Conservation (phyloP, 2,329 filamentous ascomycete species). For the Pseudocercospora macadamiae region DNA sequence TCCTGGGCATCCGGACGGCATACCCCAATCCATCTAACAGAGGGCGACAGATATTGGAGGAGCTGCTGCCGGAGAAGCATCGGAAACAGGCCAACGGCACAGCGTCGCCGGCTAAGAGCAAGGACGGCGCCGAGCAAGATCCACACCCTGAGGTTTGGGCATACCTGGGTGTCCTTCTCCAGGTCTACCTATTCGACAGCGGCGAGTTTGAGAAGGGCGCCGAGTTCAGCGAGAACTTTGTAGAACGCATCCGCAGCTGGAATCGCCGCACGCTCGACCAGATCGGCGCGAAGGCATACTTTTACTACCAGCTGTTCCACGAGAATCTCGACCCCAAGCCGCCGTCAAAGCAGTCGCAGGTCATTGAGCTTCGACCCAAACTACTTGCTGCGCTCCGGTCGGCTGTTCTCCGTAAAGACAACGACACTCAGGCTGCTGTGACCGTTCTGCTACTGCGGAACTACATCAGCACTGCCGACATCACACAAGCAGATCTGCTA, state of each 20-base stretch:
- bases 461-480: constrained; percentile 94
- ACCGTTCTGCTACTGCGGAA: constrained; percentile 94
- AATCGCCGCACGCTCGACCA: constrained; percentile 95
- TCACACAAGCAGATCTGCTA: constrained; percentile 92
- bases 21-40: constrained; percentile 37
- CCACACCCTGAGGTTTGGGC: constrained; percentile 42
- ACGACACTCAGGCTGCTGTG: constrained; percentile 94
- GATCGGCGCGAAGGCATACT: constrained; percentile 92
- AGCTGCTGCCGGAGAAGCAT: constrained; percentile 33
- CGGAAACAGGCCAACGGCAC: constrained; percentile 24
- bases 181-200: constrained; percentile 81
- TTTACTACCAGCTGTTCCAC: constrained; percentile 95
- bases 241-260: constrained; percentile 81
- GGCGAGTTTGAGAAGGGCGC: constrained; percentile 79
- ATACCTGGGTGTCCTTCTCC: constrained; percentile 42
- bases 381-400: constrained; percentile 88
- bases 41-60: constrained; percentile 38
- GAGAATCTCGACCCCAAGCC: constrained; percentile 87
- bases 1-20: constrained; percentile 37
- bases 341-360: constrained; percentile 83
- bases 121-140: constrained; percentile 32
- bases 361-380: constrained; percentile 82
- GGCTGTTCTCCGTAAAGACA: constrained; percentile 93
- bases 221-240: constrained; percentile 80
- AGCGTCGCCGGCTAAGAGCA: constrained; percentile 21